These are phyloP conservation scores for Aspergillus tubingensis DNA, from an alignment of 2,329 filamentous ascomycete genomes.

Conservation along the genomic window DNA sequence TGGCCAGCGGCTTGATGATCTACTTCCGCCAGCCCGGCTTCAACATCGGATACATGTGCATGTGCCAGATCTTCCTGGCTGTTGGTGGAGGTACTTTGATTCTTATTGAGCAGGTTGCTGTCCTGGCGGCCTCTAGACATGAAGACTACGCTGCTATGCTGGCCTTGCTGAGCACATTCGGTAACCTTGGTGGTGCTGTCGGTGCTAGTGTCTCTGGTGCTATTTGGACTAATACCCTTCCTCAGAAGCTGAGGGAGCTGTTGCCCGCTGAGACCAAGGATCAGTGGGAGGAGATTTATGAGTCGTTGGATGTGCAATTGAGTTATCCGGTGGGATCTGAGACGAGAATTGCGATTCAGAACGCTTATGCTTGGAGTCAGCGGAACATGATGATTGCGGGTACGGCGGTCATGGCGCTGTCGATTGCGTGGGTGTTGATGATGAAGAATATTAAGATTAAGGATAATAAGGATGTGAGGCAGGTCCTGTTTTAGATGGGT, in stretches of 20 bases:
- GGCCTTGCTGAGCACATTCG: slow-evolving; percentile 44
- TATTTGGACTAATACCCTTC: slow-evolving; percentile 39
- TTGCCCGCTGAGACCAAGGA: slow-evolving; percentile 26
- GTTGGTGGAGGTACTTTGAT: slow-evolving; percentile 54
- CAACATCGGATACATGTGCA: slow-evolving; percentile 53
- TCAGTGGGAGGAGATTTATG: slow-evolving; percentile 15
- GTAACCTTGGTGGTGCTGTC: slow-evolving; percentile 35
- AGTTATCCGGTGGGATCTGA: slow-evolving; percentile 41
- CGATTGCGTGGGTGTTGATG: slow-evolving; percentile 11
- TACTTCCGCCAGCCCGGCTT: slow-evolving; percentile 51
- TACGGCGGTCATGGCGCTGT: slow-evolving; percentile 15
- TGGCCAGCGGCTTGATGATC: slow-evolving; percentile 55
- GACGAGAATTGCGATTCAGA: slow-evolving; percentile 44
- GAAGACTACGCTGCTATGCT: slow-evolving; percentile 55
- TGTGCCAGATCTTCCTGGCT: slow-evolving; percentile 58
- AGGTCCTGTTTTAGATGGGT: not conserved
- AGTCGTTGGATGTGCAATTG: slow-evolving; percentile 16
- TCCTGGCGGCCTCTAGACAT: slow-evolving; percentile 54
- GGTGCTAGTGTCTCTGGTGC: slow-evolving; percentile 34
- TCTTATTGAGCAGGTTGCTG: slow-evolving; percentile 56
- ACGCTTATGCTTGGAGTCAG: slow-evolving; percentile 50
- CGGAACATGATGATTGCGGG: slow-evolving; percentile 40
- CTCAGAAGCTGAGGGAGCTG: slow-evolving; percentile 42
- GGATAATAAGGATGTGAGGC: slow-evolving; percentile 8
- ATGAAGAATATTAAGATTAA: slow-evolving; percentile 15